Base-by-base conservation (phyloP, 208 protist genomes). In the Leishmania martiniquensis region DNA sequence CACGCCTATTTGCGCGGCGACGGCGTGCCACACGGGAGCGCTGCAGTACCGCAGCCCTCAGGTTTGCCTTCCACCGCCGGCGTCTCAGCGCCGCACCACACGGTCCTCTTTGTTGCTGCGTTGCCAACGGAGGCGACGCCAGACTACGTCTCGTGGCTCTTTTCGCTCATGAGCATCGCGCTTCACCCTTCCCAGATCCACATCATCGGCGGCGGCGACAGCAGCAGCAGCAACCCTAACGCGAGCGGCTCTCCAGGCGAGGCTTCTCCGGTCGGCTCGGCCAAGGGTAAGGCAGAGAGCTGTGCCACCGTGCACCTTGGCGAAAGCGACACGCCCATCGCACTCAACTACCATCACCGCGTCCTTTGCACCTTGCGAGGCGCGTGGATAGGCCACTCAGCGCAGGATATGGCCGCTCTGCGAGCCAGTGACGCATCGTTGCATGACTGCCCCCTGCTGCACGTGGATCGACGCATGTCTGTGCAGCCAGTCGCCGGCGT, bases 111-210 rank as follows among this genome's bases (percentile, higher is more conserved):
- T 59, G 66, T 91, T 32, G 89, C 87, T 66, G 89, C 87, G 13
- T 77, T 93, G 32, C 71, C 82, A 6, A 71, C 47, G 17, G 75
- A 85, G 25, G 75, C 80, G 1, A 80, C 78, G 34, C 52, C 52
- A 25, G 75, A 83, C 29, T 93, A 88, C 81, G 81, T 93, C 25
- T 85, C 86, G 13, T 93, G 89, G 89, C 63, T 89, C 29, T 91
- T 93, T 63, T 83, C 73, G 2, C 63, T 83, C 51, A 83, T 83
- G 79, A 57, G 70, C 59, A 83, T 83, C 17, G 54, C 74, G 6
- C 60, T 83, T 2, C 79, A 67, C 3, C 37, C 49, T 29, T 32
- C 74, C 5, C 63, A 54, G 51, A 79, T 79, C 49, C 79, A 83
- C 59, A 70, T 79, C 42, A 79, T 83, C 47, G 66, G 79, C 59